Evolutionary conservation across 495 filamentous ascomycete genomes (phyloP), one percentile per base, ranked within the genome.

Genomic region (Aspergillus affinis): DNA sequence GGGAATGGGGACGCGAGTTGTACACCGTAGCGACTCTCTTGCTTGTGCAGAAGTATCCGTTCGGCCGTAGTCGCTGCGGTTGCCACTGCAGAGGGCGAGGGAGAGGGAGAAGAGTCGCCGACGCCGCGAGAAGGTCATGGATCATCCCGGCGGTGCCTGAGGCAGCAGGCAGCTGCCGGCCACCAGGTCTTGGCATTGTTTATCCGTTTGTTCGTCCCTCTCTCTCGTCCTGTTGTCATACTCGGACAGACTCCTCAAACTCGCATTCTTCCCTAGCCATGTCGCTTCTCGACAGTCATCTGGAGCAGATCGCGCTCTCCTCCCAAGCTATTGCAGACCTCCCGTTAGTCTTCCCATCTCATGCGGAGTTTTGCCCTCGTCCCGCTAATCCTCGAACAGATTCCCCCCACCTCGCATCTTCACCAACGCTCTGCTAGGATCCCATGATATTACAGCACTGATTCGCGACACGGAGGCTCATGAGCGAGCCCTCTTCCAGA

Each of bases 391-490:
- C 20, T 50, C 29, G 23, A 61, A 44, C 65, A 93, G 91, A 19
- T 98, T 98, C 65, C 90, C 90, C 23, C 84, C 84, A 15, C 90
- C 94, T n/a, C 95, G 91, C 66, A 90, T 93, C 68, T 98, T 98
- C 75, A 96, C 93, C 63, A 97, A 96, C 73, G 91, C 94, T 36
- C 83, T 98, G 47, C 84, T 98, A 52, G 86, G 87, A 57, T 84
- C 84, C 58, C 89, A 90, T 67, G 94, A 98, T 71, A 97, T 98
- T 65, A 97, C 95, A 10, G 83, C 91, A 12, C 72, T 98, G 15
- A 97, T 98, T 65, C 90, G 94, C 57, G 94, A 98, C 73, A 97
- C 93, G 30, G 94, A 98, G 75, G 78, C 86, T 18, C 94, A 98
- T 76, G 94, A 98, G 75, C 89, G 93, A 64, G 95, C 93, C 15